Evolutionary conservation across 1,284 basidiomycete genomes (phyloP).

Genomic region (Melampsora americana): DNA sequence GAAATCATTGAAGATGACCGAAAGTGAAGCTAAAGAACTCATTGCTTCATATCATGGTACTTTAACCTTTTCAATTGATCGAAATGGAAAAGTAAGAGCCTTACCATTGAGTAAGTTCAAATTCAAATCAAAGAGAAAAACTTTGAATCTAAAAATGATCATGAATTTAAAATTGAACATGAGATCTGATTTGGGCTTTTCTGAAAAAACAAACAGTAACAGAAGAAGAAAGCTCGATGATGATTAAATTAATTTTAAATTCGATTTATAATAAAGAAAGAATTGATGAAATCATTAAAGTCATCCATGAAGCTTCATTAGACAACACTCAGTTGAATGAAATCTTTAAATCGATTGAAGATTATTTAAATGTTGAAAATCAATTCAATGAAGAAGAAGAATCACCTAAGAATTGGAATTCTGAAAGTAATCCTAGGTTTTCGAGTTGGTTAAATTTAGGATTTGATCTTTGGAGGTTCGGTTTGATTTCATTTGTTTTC

Average conservation of each 20-base stretch:
- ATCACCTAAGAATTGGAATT: neutral
- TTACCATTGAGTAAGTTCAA: neutral
- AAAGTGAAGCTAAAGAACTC: neutral
- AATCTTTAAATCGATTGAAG: neutral
- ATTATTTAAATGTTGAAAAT: neutral
- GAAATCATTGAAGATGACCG: neutral
- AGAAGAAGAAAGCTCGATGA: neutral
- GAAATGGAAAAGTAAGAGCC: constrained; percentile 11
- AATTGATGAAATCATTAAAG: neutral
- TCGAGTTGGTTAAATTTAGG: constrained; percentile 2
- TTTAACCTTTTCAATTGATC: constrained; percentile 7
- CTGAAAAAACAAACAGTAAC: neutral
- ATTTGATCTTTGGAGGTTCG: constrained; percentile 34
- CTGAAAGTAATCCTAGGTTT: constrained; percentile 4
- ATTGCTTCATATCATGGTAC: constrained; percentile 10
- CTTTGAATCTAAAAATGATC: too few relatives aligned
- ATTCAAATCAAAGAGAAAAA: too few relatives aligned
- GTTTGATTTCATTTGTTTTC: neutral
- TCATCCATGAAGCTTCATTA: too few relatives aligned
- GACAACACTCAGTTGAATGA: too few relatives aligned
- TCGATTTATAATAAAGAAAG: constrained; percentile 16
- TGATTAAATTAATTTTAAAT: constrained; percentile 8
- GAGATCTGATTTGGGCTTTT: too few relatives aligned
- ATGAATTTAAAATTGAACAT: too few relatives aligned
- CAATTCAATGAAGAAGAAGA: neutral